Evolutionary conservation across 768 basidiomycete genomes (phyloP).

Genomic region (Sutorius australiensis): DNA sequence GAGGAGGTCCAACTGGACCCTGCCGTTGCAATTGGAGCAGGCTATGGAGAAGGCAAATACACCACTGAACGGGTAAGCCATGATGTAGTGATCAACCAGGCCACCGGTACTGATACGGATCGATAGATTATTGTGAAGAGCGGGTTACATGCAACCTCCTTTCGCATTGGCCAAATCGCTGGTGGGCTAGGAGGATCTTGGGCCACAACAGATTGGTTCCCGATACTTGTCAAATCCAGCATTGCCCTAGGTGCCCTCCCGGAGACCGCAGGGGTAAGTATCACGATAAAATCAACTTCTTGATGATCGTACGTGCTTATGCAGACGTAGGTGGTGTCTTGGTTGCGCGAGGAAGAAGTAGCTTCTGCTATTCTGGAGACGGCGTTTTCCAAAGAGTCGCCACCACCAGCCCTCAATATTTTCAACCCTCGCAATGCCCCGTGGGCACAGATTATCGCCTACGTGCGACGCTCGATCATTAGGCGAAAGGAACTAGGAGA

Average conservation of each 20-base stretch:
- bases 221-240: slow-evolving; percentile 38
- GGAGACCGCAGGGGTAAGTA: slow-evolving; percentile 32
- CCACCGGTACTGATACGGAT: neutral
- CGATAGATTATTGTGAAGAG: slow-evolving; percentile 37
- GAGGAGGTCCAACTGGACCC: slow-evolving; percentile 34
- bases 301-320: neutral
- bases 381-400: slow-evolving; percentile 15
- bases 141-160: slow-evolving; percentile 33
- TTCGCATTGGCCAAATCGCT: slow-evolving; percentile 46
- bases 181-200: slow-evolving; percentile 42
- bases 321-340: slow-evolving; percentile 33
- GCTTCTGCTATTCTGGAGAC: slow-evolving; percentile 33
- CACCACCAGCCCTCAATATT: slow-evolving; percentile 33
- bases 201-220: slow-evolving; percentile 46
- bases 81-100: neutral
- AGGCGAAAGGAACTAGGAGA: slow-evolving; percentile 2
- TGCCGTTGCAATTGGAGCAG: slow-evolving; percentile 34
- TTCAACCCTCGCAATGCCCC: slow-evolving; percentile 36
- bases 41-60: slow-evolving; percentile 49
- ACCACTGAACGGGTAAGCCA: slow-evolving; percentile 35
- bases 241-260: slow-evolving; percentile 28
- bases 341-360: slow-evolving; percentile 42
- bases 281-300: too few species aligned
- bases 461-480: slow-evolving; percentile 19
- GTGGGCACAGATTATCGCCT: slow-evolving; percentile 31